phyloP scores from a whole-genome alignment of 1,284 basidiomycete species.

The Gymnopus androsaceus region DNA sequence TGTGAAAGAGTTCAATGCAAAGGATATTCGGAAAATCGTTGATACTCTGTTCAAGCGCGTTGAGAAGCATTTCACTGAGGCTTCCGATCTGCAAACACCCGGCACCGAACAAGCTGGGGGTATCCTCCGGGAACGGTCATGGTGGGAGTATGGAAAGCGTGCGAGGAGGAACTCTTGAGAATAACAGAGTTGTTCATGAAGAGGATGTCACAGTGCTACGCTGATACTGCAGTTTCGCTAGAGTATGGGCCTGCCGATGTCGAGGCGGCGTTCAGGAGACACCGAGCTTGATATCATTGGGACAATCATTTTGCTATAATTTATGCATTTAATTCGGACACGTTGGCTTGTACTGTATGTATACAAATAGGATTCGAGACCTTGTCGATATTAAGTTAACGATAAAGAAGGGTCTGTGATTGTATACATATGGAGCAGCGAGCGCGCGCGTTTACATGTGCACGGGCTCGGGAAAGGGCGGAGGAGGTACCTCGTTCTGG shows the following conservation, averaged over 20 bases:
- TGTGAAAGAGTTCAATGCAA: conserved; percentile 82
- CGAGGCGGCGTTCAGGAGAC: conserved; percentile 73
- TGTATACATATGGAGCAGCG: not conserved
- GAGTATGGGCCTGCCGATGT: conserved; percentile 81
- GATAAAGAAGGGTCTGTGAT: not conserved
- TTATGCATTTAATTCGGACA: conserved; percentile 7
- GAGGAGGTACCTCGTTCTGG: conserved; percentile 9
- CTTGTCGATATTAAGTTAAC: not conserved
- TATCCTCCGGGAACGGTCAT: conserved; percentile 69
- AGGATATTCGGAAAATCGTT: conserved; percentile 86
- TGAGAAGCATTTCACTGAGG: conserved; percentile 92
- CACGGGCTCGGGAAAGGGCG: conserved; percentile 38
- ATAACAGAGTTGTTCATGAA: conserved; percentile 71
- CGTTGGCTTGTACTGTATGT: not conserved
- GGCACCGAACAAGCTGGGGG: conserved; percentile 57
- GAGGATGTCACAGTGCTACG: conserved; percentile 77
- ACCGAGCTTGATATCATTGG: conserved; percentile 35
- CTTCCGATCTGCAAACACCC: conserved; percentile 59
- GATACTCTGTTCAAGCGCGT: conserved; percentile 90
- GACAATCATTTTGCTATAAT: not conserved
- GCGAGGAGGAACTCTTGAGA: conserved; percentile 77
- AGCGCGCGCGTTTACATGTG: conserved; percentile 19
- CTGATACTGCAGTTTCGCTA: conserved; percentile 65
- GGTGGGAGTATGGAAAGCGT: conserved; percentile 85
- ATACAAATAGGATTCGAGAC: not conserved